These are phyloP conservation scores for Dryas drummondii DNA, from an alignment of 306 rosid genomes.

Conservation along the genomic window DNA sequence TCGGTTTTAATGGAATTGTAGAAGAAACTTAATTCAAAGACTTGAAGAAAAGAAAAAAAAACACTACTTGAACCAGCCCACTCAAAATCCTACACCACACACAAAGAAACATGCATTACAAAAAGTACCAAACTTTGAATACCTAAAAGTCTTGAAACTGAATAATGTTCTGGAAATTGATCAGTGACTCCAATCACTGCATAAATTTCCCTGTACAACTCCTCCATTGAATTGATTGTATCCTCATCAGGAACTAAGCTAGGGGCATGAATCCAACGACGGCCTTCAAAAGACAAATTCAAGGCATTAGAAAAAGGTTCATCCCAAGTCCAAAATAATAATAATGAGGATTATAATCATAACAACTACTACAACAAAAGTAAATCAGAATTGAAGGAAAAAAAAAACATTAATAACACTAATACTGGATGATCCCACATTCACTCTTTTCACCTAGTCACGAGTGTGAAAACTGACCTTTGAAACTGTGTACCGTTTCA, in stretches of 20 bases:
- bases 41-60: no score
- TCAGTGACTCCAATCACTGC: conserved; percentile 72
- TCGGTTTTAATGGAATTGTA: no score
- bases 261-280: conserved; percentile 96
- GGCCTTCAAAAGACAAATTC: conserved; percentile 55
- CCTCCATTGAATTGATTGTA: conserved; percentile 91
- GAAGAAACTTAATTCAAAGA: no score
- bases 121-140: conserved; percentile 13
- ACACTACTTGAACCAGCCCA: not conserved
- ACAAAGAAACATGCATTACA: not conserved
- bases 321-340: not conserved
- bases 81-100: not conserved
- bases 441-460: not conserved
- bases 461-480: no score
- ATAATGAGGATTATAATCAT: not conserved
- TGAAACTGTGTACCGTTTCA: no score
- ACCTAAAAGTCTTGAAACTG: conserved; percentile 90
- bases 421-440: not conserved
- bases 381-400: not conserved
- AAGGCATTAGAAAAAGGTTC: conserved; percentile 9
- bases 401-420: not conserved
- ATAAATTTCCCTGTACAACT: conserved; percentile 73
- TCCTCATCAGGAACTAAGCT: conserved; percentile 85
- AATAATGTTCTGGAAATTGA: conserved; percentile 79
- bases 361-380: not conserved